Conservation (phyloP, 1,284 basidiomycete genomes). For the Sanghuangporus baumii region DNA sequence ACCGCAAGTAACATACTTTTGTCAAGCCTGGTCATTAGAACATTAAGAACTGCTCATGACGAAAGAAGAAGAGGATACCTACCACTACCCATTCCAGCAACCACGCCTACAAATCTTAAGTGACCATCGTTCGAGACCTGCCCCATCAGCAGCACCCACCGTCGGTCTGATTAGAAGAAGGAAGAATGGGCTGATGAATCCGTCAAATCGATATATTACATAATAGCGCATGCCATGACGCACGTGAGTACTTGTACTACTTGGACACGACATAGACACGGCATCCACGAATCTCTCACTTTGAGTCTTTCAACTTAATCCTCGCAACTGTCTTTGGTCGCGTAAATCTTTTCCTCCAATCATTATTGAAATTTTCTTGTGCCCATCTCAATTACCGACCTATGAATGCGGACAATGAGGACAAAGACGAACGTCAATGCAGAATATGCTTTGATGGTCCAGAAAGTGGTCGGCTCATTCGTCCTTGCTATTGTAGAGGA, state of each 20-base stretch:
- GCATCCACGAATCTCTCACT: too few relatives aligned
- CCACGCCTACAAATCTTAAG: constrained; percentile 49
- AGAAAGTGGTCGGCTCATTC: constrained; percentile 66
- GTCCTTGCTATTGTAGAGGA: constrained; percentile 73
- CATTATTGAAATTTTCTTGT: too few relatives aligned
- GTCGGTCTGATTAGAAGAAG: not conserved
- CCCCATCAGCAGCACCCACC: not conserved
- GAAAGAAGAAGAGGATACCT: constrained; percentile 20
- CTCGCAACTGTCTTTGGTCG: too few relatives aligned
- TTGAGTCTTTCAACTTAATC: too few relatives aligned
- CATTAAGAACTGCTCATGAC: not conserved
- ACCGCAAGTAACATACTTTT: constrained; percentile 36
- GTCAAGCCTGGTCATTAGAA: constrained; percentile 41
- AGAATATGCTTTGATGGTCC: constrained; percentile 70
- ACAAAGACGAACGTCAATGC: constrained; percentile 52
- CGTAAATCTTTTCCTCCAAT: too few relatives aligned
- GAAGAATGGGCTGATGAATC: not conserved
- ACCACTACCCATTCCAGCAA: constrained; percentile 62
- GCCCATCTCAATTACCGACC: too few relatives aligned
- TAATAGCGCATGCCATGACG: too few relatives aligned
- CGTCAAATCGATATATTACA: too few relatives aligned
- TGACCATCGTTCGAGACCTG: constrained; percentile 27
- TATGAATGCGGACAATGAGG: not conserved
- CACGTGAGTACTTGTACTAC: too few relatives aligned
- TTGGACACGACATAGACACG: too few relatives aligned